Evolutionary conservation across 2,329 filamentous ascomycete species (phyloP).

Genomic region (Colletotrichum sp.): DNA sequence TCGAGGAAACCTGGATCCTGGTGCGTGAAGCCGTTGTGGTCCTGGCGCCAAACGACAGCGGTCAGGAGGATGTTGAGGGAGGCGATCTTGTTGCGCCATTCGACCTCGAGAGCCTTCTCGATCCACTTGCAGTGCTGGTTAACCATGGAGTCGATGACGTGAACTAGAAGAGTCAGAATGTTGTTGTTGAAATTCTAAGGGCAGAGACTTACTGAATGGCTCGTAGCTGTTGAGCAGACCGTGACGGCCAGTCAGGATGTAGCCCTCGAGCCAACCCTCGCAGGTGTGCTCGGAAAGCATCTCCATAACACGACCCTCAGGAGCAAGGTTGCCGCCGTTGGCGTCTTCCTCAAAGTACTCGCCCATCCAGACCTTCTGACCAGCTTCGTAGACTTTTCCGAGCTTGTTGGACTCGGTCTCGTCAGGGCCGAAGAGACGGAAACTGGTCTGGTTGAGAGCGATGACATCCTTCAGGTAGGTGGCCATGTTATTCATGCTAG

Average conservation of each 20-base stretch:
- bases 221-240: conserved; percentile 83
- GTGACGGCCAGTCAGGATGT: conserved; percentile 76
- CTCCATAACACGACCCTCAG: conserved; percentile 78
- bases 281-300: conserved; percentile 83
- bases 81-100: conserved; percentile 76
- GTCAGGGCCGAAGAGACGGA: conserved; percentile 80
- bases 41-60: conserved; percentile 81
- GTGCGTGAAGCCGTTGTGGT: conserved; percentile 85
- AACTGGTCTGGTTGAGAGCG: conserved; percentile 66
- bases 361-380: conserved; percentile 82
- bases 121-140: conserved; percentile 85
- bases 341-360: conserved; percentile 79
- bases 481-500: conserved; percentile 75
- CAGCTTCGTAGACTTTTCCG: conserved; percentile 71
- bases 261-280: conserved; percentile 83
- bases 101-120: conserved; percentile 80
- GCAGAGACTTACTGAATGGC: conserved; percentile 60
- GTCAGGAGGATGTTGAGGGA: conserved; percentile 83
- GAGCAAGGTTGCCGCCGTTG: conserved; percentile 76
- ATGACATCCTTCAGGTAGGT: conserved; percentile 72
- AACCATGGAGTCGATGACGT: conserved; percentile 86
- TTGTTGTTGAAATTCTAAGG: neutral
- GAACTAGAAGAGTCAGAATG: conserved; percentile 42
- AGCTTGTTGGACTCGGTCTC: conserved; percentile 86
- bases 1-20: conserved; percentile 84